Evolutionary conservation across 2,329 filamentous ascomycete species (phyloP), one percentile per base, ranked within the genome.

Genomic region (Thielaviopsis euricoi): DNA sequence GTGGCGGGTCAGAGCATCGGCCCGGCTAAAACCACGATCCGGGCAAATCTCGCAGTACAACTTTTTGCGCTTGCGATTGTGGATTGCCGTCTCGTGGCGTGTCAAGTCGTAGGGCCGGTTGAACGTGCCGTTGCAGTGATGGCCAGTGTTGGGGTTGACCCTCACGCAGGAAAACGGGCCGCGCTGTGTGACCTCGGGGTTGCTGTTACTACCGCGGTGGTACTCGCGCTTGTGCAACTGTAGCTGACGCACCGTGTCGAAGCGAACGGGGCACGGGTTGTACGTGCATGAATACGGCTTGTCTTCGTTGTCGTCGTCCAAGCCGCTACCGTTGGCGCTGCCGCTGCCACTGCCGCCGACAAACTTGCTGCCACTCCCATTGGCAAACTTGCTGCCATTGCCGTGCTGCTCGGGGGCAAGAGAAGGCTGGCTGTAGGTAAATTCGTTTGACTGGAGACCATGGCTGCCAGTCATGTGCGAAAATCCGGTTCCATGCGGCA

Each of bases 191-290:
- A 62, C 55, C 13, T 58, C 56, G 4, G 50, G 52, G 13, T 52
- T 53, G 58, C 71, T 77, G 65, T 76, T 83, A n/a, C 80, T 81
- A 64, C 88, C 85, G 53, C 91, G 82, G 68, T 98, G 93, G 5
- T 85, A 87, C 67, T 98, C 93, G 23, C 90, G 83, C 75, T 96
- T 96, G 74, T 98, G 93, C 72, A 93, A 93, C 69, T 97, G 90
- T 3, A 98, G 77, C 64, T 90, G 82, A 9, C 82, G 78, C 4
- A 89, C 89, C 1, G 89, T 89, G 64, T 95, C 88, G 66, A 98
- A 98, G 56, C 93, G 86, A 63, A 86, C 76, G 0, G 83, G 84
- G 67, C 93, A 97, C 12, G 89, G 89, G 66, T 95, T 89, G 65
- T 95, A 95, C 0, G 90, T 96, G 71, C 93, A 98, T 1, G 90